A percentile compares a stretch with the other conserved stretches of the same genome.
These are phyloP conservation scores for Fraxinus angustifolia DNA, from an alignment of 305 asterid genomes.

Conservation along the genomic window DNA sequence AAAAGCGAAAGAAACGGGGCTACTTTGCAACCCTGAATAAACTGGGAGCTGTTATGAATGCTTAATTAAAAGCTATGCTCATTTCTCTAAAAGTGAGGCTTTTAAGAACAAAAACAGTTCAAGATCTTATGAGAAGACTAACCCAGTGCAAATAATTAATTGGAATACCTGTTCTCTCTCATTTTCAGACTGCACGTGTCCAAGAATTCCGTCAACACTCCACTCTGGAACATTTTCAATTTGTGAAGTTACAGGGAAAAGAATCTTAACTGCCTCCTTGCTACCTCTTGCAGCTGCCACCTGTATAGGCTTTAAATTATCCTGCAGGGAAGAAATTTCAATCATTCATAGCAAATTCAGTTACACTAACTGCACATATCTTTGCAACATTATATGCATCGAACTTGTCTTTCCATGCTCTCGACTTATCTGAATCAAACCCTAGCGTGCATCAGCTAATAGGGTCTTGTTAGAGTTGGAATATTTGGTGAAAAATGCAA, in stretches of 20 bases:
- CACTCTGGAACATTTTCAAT: slow-evolving; percentile 49
- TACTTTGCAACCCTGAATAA: background rate
- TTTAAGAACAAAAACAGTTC: background rate
- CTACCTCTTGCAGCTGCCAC: slow-evolving; percentile 76
- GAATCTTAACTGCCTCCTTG: slow-evolving; percentile 67
- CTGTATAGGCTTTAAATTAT: slow-evolving; percentile 71
- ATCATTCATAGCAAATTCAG: background rate
- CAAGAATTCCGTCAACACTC: slow-evolving; percentile 74
- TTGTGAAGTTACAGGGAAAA: slow-evolving; percentile 57
- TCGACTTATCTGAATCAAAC: background rate
- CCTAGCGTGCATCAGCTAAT: background rate
- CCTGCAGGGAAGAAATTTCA: slow-evolving; percentile 49
- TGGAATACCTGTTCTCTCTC: slow-evolving; percentile 47
- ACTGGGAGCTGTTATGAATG: background rate
- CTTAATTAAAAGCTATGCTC: slow-evolving; percentile 1
- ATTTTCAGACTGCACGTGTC: slow-evolving; percentile 53
- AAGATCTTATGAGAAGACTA: background rate
- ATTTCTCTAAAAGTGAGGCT: background rate
- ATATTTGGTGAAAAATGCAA: background rate
- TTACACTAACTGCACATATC: background rate
- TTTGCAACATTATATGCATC: background rate
- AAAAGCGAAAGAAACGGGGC: slow-evolving; percentile 4
- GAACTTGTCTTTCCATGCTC: background rate
- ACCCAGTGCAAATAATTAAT: background rate
- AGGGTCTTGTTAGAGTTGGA: background rate